phyloP scores from a whole-genome alignment of 768 basidiomycete genomes.

The Panaeolus cyanescens region DNA sequence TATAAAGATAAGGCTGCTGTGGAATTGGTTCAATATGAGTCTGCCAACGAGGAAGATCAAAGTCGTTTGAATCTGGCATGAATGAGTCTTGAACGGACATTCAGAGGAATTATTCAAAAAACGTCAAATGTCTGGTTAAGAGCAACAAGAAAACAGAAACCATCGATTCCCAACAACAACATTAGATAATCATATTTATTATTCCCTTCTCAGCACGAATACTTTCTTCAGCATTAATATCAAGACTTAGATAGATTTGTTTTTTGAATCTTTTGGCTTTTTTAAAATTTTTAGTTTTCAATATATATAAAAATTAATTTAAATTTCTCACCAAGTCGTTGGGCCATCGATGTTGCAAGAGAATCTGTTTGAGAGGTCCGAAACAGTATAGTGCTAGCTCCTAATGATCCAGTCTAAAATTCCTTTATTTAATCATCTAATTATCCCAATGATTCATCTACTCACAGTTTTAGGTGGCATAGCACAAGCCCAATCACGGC shows the following conservation, averaged over 20 bases:
- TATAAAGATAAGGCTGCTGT: slow-evolving; percentile 53
- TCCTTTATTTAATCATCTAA: background rate
- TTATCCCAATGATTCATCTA: slow-evolving; percentile 12
- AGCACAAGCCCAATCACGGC: slow-evolving; percentile 81
- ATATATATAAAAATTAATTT: slow-evolving; percentile 13
- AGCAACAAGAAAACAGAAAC: background rate
- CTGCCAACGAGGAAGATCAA: slow-evolving; percentile 79
- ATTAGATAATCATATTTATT: slow-evolving; percentile 33
- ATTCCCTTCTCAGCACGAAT: slow-evolving; percentile 65
- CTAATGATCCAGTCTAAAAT: slow-evolving; percentile 32
- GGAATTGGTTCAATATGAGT: slow-evolving; percentile 59
- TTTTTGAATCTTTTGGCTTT: slow-evolving; percentile 68
- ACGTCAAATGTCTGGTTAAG: background rate
- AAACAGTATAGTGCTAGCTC: slow-evolving; percentile 65
- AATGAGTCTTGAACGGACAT: slow-evolving; percentile 81
- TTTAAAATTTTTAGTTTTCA: slow-evolving; percentile 12
- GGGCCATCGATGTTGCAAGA: slow-evolving; percentile 74
- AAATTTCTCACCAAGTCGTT: slow-evolving; percentile 66
- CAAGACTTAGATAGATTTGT: slow-evolving; percentile 75
- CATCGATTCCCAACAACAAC: slow-evolving; percentile 17
- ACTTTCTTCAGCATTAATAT: slow-evolving; percentile 37
- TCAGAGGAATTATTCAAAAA: slow-evolving; percentile 14
- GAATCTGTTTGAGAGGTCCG: slow-evolving; percentile 62
- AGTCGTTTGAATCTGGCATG: slow-evolving; percentile 81
- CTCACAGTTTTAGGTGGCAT: slow-evolving; percentile 60